phyloP scores from a whole-genome alignment of 2,329 filamentous ascomycete species.

The Pseudogymnoascus sp. region DNA sequence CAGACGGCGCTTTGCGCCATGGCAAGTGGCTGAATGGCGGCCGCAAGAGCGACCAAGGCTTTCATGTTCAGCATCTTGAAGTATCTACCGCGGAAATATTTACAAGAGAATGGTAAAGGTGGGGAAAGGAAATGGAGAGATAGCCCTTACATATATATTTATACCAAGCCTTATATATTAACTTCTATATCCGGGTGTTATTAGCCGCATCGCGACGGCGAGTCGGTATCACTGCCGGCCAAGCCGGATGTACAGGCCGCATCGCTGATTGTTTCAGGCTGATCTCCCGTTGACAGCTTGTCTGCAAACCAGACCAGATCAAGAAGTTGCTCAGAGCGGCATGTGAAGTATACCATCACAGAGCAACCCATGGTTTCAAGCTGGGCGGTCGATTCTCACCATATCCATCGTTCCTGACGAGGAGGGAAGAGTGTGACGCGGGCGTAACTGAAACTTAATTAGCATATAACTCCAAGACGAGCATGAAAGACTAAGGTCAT shows the following conservation, averaged over 20 bases:
- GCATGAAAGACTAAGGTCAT: background rate
- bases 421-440: background rate
- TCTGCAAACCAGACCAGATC: background rate
- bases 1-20: background rate
- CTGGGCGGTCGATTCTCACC: background rate
- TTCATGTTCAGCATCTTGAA: background rate
- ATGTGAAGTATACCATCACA: background rate
- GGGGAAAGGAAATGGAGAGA: background rate
- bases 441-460: background rate
- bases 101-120: background rate
- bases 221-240: background rate
- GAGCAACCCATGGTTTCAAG: background rate
- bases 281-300: background rate
- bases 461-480: background rate
- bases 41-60: background rate
- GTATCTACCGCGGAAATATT: background rate
- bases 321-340: background rate
- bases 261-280: background rate
- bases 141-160: background rate
- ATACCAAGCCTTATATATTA: background rate
- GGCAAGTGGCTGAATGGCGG: background rate
- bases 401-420: background rate
- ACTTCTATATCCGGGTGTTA: background rate
- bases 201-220: background rate
- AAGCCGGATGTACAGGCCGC: background rate